These are phyloP conservation scores for Xylaria sp. DNA, from an alignment of 2,329 filamentous ascomycete species.

Conservation along the genomic window DNA sequence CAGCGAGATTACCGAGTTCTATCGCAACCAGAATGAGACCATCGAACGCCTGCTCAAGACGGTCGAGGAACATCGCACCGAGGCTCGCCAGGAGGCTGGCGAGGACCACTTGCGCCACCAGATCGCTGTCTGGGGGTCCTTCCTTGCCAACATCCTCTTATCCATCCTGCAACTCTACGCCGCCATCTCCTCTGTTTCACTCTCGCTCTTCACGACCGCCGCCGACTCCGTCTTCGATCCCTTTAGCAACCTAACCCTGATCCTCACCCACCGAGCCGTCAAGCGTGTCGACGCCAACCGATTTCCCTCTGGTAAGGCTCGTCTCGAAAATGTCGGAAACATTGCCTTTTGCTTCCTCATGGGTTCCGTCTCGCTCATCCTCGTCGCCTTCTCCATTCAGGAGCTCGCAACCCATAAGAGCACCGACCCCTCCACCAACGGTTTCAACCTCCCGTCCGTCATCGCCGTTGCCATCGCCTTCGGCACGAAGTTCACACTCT, in stretches of 20 bases:
- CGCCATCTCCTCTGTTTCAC: constrained; percentile 85
- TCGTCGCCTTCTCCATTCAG: constrained; percentile 86
- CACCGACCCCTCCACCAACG: constrained; percentile 61
- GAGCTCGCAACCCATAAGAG: constrained; percentile 68
- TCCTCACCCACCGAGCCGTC: constrained; percentile 88
- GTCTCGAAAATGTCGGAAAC: constrained; percentile 94
- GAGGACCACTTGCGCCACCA: constrained; percentile 83
- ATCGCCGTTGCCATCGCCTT: constrained; percentile 89
- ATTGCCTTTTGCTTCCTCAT: constrained; percentile 97
- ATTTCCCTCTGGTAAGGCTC: constrained; percentile 91
- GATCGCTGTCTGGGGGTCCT: constrained; percentile 73
- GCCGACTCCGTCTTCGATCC: constrained; percentile 96
- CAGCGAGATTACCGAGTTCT: constrained; percentile 79
- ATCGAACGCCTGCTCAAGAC: constrained; percentile 92
- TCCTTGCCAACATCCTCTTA: constrained; percentile 83
- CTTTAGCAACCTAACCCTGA: constrained; percentile 85
- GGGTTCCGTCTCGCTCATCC: constrained; percentile 88
- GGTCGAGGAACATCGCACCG: constrained; percentile 87
- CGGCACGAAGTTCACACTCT: constrained; percentile 81
- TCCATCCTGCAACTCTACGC: constrained; percentile 88
- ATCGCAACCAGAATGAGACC: constrained; percentile 89
- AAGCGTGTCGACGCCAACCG: constrained; percentile 84
- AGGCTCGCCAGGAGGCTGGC: constrained; percentile 81
- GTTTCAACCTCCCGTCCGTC: constrained; percentile 83
- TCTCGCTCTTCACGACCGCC: constrained; percentile 97